Evolutionary conservation across 495 filamentous ascomycete genomes (phyloP).

Genomic region (Massariosphaeria phaeospora): DNA sequence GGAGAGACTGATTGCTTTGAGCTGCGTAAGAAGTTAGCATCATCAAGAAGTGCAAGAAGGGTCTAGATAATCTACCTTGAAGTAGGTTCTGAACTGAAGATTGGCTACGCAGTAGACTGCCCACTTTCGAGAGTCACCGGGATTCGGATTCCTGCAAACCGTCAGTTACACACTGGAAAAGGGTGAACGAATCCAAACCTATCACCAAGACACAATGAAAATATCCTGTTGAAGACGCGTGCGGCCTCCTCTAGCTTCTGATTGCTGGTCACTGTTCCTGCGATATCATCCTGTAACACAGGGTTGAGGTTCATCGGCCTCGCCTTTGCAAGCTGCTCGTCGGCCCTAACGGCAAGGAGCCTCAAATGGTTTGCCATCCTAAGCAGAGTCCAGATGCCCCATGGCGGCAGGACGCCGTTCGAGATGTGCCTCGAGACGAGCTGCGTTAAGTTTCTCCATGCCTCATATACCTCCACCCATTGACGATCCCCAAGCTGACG

Average conservation of each 20-base stretch:
- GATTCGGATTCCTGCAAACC: constrained; percentile 58
- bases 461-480: constrained; percentile 71
- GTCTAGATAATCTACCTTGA: constrained; percentile 61
- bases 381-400: constrained; percentile 87
- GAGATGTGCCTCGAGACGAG: constrained; percentile 66
- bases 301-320: constrained; percentile 44
- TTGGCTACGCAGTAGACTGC: constrained; percentile 90
- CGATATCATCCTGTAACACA: constrained; percentile 70
- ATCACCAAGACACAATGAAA: constrained; percentile 80
- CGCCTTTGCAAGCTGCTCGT: constrained; percentile 53
- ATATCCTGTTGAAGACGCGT: constrained; percentile 79
- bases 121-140: constrained; percentile 94
- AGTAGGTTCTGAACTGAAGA: constrained; percentile 95
- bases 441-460: constrained; percentile 76
- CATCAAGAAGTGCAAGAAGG: not conserved
- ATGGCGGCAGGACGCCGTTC: constrained; percentile 60
- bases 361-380: constrained; percentile 76
- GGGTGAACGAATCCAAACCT: constrained; percentile 52
- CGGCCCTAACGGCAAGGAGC: constrained; percentile 82
- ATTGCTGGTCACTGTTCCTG: constrained; percentile 64
- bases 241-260: constrained; percentile 85
- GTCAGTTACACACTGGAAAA: constrained; percentile 28
- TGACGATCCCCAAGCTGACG: constrained; percentile 44
- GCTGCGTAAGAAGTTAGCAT: constrained; percentile 37
- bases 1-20: constrained; percentile 80